These are phyloP conservation scores for Apodospora peruviana DNA, from an alignment of 495 filamentous ascomycete species.

Conservation along the genomic window DNA sequence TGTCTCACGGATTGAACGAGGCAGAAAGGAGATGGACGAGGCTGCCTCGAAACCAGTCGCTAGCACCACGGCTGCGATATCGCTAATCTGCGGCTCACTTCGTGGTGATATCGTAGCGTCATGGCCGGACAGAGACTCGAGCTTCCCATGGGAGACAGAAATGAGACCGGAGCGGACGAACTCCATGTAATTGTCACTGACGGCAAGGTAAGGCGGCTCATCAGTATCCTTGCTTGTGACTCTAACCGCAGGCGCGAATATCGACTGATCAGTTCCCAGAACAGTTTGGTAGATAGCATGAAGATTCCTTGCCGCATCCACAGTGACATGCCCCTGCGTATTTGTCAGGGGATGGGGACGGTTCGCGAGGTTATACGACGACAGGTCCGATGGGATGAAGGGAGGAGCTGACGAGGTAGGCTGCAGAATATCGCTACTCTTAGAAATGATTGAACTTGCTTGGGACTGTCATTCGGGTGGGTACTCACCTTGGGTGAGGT, in stretches of 20 bases:
- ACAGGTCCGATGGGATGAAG: slow-evolving; percentile 73
- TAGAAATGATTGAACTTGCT: no score
- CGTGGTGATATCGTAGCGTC: slow-evolving; percentile 31
- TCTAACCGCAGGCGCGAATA: slow-evolving; percentile 39
- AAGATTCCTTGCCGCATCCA: slow-evolving; percentile 43
- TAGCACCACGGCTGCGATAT: slow-evolving; percentile 62
- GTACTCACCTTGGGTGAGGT: slow-evolving; percentile 43
- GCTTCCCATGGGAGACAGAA: slow-evolving; percentile 38
- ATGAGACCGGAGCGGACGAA: slow-evolving; percentile 66
- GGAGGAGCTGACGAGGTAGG: slow-evolving; percentile 40
- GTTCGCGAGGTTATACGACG: slow-evolving; percentile 63
- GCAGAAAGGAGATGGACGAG: slow-evolving; percentile 55
- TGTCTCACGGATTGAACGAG: slow-evolving; percentile 44
- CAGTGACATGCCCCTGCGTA: slow-evolving; percentile 50
- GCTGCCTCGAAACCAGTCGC: slow-evolving; percentile 72
- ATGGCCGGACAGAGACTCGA: slow-evolving; percentile 22
- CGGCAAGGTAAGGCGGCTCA: slow-evolving; percentile 57
- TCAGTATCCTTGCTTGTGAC: slow-evolving; percentile 25
- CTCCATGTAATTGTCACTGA: slow-evolving; percentile 65
- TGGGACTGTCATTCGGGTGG: no score
- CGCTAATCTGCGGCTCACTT: slow-evolving; percentile 33
- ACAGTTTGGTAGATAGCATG: slow-evolving; percentile 51
- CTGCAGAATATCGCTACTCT: no score
- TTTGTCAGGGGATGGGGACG: slow-evolving; percentile 55
- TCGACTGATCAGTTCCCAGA: slow-evolving; percentile 59